Conservation (phyloP, 805 yeast species). For the Cyberlindnera saturnus region DNA sequence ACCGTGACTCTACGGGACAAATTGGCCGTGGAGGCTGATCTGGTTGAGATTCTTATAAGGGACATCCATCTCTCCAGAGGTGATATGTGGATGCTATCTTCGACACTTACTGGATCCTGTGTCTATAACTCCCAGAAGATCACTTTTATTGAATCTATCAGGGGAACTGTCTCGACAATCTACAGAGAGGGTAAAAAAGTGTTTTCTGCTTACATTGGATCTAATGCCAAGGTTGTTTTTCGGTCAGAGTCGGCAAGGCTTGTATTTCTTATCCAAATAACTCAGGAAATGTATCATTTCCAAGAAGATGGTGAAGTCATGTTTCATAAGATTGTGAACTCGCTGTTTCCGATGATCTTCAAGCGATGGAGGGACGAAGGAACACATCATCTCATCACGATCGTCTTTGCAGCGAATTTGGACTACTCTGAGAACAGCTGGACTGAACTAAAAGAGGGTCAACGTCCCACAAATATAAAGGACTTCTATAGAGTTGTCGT, state of each 20-base stretch:
- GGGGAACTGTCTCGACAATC: constrained; percentile 59
- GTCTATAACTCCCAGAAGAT: constrained; percentile 62
- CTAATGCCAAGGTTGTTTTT: constrained; percentile 71
- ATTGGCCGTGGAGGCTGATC: constrained; percentile 61
- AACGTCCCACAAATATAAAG: constrained; percentile 55
- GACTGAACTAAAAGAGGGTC: constrained; percentile 62
- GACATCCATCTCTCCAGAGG: constrained; percentile 82
- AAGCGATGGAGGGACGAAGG: constrained; percentile 81
- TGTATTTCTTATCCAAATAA: constrained; percentile 78
- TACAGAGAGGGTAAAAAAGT: constrained; percentile 59
- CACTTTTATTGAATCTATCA: constrained; percentile 52
- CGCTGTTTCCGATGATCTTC: constrained; percentile 86
- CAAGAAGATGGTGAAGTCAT: constrained; percentile 94
- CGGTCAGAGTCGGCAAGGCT: constrained; percentile 88
- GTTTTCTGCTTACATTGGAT: constrained; percentile 72
- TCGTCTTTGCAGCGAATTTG: constrained; percentile 78
- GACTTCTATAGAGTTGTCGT: constrained; percentile 93
- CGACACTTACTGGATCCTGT: constrained; percentile 55
- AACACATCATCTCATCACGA: constrained; percentile 87
- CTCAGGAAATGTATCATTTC: constrained; percentile 97
- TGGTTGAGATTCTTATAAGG: constrained; percentile 73
- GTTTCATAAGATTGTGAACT: constrained; percentile 87
- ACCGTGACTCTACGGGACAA: constrained; percentile 43
- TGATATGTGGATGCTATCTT: constrained; percentile 84
- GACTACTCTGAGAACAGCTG: constrained; percentile 48